These are phyloP conservation scores for Boletus holoroseus DNA, from an alignment of 1,284 basidiomycete species.

Conservation along the genomic window DNA sequence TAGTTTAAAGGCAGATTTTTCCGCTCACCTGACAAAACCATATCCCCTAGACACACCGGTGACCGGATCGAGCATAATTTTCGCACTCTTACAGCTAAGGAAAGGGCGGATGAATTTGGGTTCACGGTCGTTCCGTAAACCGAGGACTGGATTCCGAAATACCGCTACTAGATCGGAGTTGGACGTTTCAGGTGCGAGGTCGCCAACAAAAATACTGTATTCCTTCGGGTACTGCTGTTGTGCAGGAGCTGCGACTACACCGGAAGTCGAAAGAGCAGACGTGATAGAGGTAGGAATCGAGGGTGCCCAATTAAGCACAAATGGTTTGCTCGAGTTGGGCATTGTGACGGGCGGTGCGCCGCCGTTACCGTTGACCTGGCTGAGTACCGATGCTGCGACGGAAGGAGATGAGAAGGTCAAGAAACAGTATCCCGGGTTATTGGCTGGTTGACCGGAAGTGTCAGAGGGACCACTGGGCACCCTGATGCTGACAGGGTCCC, in stretches of 20 bases:
- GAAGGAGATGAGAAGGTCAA: constrained; percentile 73
- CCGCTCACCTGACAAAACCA: constrained; percentile 74
- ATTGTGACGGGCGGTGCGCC: constrained; percentile 53
- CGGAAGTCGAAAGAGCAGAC: constrained; percentile 36
- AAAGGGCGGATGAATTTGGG: constrained; percentile 83
- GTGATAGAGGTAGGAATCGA: constrained; percentile 46
- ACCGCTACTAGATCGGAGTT: constrained; percentile 87
- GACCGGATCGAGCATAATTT: constrained; percentile 87
- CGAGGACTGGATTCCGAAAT: constrained; percentile 78
- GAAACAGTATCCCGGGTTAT: constrained; percentile 82
- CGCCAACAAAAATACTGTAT: constrained; percentile 88
- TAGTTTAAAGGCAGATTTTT: background rate
- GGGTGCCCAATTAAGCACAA: constrained; percentile 78
- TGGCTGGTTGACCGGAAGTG: constrained; percentile 57
- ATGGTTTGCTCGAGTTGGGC: constrained; percentile 73
- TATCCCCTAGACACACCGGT: constrained; percentile 87
- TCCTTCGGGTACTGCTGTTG: constrained; percentile 69
- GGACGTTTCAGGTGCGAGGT: constrained; percentile 83
- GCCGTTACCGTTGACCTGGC: constrained; percentile 53
- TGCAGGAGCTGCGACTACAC: constrained; percentile 33
- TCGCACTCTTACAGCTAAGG: constrained; percentile 85
- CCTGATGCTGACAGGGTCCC: constrained; percentile 68
- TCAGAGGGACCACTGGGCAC: constrained; percentile 63
- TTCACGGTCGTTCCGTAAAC: constrained; percentile 72
- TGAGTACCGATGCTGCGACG: constrained; percentile 66